Evolutionary conservation across 176 grass and related monocot species (phyloP).

Genomic region (Oryza nivara): DNA sequence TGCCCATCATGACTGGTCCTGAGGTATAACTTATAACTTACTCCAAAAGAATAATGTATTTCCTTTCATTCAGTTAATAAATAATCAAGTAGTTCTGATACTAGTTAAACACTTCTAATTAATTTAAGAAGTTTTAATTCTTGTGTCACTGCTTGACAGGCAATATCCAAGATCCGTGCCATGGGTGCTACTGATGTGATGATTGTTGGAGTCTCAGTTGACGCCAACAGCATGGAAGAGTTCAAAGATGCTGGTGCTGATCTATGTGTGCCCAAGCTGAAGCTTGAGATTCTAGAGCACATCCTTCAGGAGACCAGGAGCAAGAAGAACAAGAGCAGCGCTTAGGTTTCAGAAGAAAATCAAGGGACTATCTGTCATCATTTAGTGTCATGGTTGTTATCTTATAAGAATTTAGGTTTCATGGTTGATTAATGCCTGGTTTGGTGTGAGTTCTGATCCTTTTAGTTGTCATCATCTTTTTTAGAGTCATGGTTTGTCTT

Average conservation of each 20-base stretch:
- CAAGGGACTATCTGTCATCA: no score
- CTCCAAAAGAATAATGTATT: neutral
- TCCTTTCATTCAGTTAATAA: neutral
- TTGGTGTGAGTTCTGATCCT: no score
- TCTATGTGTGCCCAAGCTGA: constrained; percentile 27
- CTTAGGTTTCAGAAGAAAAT: no score
- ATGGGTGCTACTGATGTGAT: constrained; percentile 33
- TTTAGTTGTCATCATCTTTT: no score
- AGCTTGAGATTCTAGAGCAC: neutral
- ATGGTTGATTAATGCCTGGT: neutral
- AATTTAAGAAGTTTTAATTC: neutral
- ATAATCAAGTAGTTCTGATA: neutral
- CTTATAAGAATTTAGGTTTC: no score
- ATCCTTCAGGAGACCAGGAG: constrained; percentile 22
- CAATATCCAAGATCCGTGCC: constrained; percentile 39
- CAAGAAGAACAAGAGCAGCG: constrained; percentile 30
- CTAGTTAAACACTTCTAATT: neutral
- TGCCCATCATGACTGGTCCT: constrained; percentile 37
- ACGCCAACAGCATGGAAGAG: neutral
- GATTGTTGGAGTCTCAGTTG: constrained; percentile 39
- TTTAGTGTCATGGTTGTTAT: no score
- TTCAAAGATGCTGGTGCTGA: constrained; percentile 33
- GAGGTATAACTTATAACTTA: constrained; percentile 25
- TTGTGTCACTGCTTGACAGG: neutral
- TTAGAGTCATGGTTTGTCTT: no score